Evolutionary conservation across 371 early-diverging fungal species (phyloP).

Genomic region (Zychaea mexicana): DNA sequence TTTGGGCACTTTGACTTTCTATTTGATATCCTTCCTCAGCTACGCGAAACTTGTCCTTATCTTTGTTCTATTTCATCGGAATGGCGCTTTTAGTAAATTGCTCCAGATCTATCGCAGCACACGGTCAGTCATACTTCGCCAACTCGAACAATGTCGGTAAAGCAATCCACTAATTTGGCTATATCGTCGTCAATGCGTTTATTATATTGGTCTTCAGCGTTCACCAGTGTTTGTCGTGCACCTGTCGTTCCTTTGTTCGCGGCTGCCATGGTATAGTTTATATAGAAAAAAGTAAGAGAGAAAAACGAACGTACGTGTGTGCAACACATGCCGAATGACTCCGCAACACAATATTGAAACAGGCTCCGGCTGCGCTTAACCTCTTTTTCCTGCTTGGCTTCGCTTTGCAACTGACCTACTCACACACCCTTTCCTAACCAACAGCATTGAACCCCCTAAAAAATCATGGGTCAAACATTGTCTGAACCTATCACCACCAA

Average conservation of each 20-base stretch:
- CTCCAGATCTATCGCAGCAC: too few relatives aligned
- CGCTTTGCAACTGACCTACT: not conserved
- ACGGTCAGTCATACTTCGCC: slow-evolving; percentile 50
- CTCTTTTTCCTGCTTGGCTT: not conserved
- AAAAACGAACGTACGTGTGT: too few relatives aligned
- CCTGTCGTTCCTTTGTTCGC: slow-evolving; percentile 1
- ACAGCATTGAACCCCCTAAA: too few relatives aligned
- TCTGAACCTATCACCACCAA: slow-evolving; percentile 94
- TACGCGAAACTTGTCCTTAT: slow-evolving; percentile 72
- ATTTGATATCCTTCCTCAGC: slow-evolving; percentile 76
- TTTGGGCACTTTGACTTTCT: slow-evolving; percentile 71
- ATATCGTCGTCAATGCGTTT: slow-evolving; percentile 66
- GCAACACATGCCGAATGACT: too few relatives aligned
- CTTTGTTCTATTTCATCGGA: slow-evolving; percentile 33
- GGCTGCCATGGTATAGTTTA: not conserved
- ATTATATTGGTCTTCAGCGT: slow-evolving; percentile 59
- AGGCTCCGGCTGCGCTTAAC: not conserved
- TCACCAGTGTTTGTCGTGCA: slow-evolving; percentile 1
- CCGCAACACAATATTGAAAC: too few relatives aligned
- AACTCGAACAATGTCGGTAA: slow-evolving; percentile 64
- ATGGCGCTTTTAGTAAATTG: too few relatives aligned
- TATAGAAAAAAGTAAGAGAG: not conserved
- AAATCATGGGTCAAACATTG: slow-evolving; percentile 91
- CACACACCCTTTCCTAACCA: not conserved
- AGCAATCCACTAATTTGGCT: slow-evolving; percentile 60